Percentiles rank a stretch among this genome's conserved stretches.
These are phyloP conservation scores for Aspergillus puulaauensis DNA, from an alignment of 2,329 filamentous ascomycete species.

Conservation along the genomic window DNA sequence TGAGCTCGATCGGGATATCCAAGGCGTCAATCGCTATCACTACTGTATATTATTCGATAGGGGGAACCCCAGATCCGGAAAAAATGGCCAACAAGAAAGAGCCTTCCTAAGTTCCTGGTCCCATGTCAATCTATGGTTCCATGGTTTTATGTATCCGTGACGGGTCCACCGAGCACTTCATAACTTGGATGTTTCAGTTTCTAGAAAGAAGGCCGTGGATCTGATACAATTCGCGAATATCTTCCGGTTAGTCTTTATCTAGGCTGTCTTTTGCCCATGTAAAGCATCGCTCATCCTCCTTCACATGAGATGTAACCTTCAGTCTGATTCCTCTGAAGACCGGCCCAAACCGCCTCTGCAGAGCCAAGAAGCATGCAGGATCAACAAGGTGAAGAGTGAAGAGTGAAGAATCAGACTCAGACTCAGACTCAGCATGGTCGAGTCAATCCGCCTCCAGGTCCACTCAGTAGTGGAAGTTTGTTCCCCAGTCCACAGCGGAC, in stretches of 20 bases:
- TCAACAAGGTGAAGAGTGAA: too few relatives aligned
- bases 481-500: background rate
- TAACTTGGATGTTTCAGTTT: background rate
- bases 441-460: background rate
- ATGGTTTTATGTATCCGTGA: background rate
- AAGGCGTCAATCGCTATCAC: background rate
- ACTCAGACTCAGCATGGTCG: background rate
- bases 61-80: background rate
- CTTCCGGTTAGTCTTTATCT: too few relatives aligned
- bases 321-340: too few relatives aligned
- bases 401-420: too few relatives aligned
- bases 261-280: too few relatives aligned
- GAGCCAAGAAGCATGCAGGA: too few relatives aligned
- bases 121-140: background rate
- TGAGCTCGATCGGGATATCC: background rate
- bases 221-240: background rate
- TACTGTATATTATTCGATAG: background rate
- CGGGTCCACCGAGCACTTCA: background rate
- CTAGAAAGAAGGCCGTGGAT: background rate
- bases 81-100: background rate
- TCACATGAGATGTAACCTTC: too few relatives aligned
- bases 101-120: too few relatives aligned
- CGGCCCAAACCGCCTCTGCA: too few relatives aligned
- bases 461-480: constrained; percentile 2
- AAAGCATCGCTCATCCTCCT: too few relatives aligned